Evolutionary conservation across 352 stramenopile genomes (phyloP).

Genomic region (Thraustochytrium striatum): DNA sequence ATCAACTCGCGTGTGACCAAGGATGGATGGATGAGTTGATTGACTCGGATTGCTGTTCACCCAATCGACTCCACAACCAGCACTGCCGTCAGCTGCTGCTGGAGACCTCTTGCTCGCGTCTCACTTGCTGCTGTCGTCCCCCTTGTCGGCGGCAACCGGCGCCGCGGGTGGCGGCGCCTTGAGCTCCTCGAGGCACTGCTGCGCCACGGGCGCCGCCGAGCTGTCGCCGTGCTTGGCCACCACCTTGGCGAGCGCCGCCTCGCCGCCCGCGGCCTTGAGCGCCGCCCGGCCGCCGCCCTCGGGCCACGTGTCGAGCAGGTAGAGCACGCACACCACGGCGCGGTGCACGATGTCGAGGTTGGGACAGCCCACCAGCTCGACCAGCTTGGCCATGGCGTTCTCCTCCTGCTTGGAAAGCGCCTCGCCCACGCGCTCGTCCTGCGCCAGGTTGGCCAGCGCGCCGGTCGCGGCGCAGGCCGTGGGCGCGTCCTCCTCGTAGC

Average conservation of each 20-base stretch:
- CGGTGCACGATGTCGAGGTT: constrained; percentile 52
- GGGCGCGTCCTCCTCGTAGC: constrained; percentile 52
- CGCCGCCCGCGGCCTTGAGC: not conserved
- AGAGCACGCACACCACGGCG: constrained; percentile 15
- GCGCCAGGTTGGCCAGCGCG: constrained; percentile 85
- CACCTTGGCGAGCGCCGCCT: not conserved
- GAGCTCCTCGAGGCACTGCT: not conserved
- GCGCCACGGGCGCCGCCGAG: not conserved
- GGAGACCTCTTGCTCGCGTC: too few relatives aligned
- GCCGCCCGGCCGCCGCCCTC: not conserved
- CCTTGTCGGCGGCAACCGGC: too few relatives aligned
- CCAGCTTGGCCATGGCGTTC: not conserved
- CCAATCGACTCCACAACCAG: too few relatives aligned
- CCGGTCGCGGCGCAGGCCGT: constrained; percentile 76
- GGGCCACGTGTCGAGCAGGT: constrained; percentile 30
- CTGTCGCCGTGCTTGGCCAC: not conserved
- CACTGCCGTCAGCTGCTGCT: too few relatives aligned
- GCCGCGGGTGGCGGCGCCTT: too few relatives aligned
- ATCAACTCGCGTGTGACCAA: too few relatives aligned
- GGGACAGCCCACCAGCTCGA: not conserved
- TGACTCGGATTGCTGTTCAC: too few relatives aligned
- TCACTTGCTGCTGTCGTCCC: too few relatives aligned
- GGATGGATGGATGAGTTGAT: too few relatives aligned
- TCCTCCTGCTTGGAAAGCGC: constrained; percentile 46
- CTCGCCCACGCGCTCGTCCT: constrained; percentile 56